Percentiles rank a stretch among this genome's conserved stretches.
Evolutionary conservation across 768 basidiomycete genomes (phyloP).

Genomic region (Lentinula aciculospora): DNA sequence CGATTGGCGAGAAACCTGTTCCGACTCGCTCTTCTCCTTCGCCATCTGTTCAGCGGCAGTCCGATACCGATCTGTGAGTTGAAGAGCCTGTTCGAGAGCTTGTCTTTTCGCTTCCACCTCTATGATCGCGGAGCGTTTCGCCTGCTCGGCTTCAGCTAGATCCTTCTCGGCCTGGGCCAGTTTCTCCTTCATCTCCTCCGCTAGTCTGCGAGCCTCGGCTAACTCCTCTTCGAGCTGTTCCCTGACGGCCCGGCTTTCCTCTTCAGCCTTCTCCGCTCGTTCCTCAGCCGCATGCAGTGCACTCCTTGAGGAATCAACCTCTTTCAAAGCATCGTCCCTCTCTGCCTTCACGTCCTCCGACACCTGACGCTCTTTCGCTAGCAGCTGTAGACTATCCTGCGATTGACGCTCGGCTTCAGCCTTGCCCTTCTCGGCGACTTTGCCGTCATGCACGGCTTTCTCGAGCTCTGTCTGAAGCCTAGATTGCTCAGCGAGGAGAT

Average conservation of each 20-base stretch:
- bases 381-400: not conserved
- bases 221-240: not conserved
- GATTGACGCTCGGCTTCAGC: constrained; percentile 1
- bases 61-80: not conserved
- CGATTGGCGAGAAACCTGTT: not conserved
- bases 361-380: not conserved
- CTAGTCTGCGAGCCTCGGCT: not conserved
- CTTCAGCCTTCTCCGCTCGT: not conserved
- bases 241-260: not conserved
- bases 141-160: not conserved
- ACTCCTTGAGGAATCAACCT: not conserved
- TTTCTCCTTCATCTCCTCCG: not conserved
- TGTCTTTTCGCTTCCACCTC: not conserved
- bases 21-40: not conserved
- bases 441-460: constrained; percentile 2
- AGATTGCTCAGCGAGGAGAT: not conserved
- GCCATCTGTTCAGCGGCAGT: not conserved
- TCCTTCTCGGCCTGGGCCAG: not conserved
- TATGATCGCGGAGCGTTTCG: not conserved
- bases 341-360: not conserved
- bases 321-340: not conserved
- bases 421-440: constrained; percentile 3
- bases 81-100: not conserved
- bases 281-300: not conserved
- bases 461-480: constrained; percentile 1